phyloP scores from a whole-genome alignment of 2,329 filamentous ascomycete genomes.

The Cladorrhinum sp. region DNA sequence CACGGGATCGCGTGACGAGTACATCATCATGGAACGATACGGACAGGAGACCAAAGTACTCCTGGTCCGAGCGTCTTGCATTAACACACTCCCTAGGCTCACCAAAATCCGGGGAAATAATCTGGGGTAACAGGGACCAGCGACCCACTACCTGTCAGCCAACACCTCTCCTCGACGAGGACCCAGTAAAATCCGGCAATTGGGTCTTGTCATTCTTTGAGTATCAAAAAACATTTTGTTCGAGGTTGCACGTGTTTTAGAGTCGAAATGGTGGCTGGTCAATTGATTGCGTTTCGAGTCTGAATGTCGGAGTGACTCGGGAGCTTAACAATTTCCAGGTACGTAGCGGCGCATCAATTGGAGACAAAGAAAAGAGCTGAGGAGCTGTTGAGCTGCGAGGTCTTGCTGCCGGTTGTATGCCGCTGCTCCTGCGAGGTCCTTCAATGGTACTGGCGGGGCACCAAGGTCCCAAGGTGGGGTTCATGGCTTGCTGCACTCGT shows the following conservation, averaged over 20 bases:
- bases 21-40: slow-evolving; percentile 29
- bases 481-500: neutral
- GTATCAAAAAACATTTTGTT: neutral
- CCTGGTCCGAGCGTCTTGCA: slow-evolving; percentile 27
- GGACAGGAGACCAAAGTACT: slow-evolving; percentile 18
- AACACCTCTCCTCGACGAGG: neutral
- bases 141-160: slow-evolving; percentile 10
- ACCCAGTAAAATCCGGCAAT: slow-evolving; percentile 2
- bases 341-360: too few species aligned
- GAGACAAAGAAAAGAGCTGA: too few species aligned
- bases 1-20: slow-evolving; percentile 29
- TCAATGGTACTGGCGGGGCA: neutral
- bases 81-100: neutral
- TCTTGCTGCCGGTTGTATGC: neutral
- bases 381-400: neutral
- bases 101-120: slow-evolving; percentile 26
- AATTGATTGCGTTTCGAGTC: neutral
- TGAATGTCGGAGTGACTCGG: neutral
- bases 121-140: slow-evolving; percentile 21
- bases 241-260: neutral
- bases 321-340: neutral
- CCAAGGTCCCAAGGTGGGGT: neutral
- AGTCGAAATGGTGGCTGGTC: neutral
- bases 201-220: neutral
- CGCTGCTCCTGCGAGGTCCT: neutral